Evolutionary conservation across 495 filamentous ascomycete species (phyloP).

Genomic region (Tetracladium marchalianum): DNA sequence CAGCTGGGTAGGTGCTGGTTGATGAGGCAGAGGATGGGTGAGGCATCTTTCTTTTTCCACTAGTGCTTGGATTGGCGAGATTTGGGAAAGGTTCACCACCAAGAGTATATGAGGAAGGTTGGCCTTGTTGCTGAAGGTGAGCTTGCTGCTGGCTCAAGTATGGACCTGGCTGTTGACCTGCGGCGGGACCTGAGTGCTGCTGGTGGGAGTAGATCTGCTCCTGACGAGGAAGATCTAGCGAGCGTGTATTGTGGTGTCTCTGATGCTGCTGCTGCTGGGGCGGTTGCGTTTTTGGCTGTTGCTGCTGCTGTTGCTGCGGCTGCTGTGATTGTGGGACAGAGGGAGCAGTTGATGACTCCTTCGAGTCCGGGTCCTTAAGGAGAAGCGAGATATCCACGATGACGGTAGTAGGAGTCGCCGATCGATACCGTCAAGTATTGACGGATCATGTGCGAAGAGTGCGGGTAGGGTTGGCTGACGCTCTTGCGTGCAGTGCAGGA

Average conservation of each 20-base stretch:
- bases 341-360: conserved; percentile 44
- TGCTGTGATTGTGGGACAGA: not conserved
- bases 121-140: conserved; percentile 18
- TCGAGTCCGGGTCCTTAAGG: conserved; percentile 70
- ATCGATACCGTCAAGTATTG: conserved; percentile 19
- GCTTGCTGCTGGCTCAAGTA: conserved; percentile 11
- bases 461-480: too few relatives aligned
- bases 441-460: conserved; percentile 21
- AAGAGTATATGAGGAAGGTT: conserved; percentile 12
- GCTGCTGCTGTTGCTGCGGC: too few relatives aligned
- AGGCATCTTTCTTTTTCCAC: conserved; percentile 20
- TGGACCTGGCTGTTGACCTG: not conserved
- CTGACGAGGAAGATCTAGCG: conserved; percentile 29
- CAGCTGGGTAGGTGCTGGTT: conserved; percentile 38
- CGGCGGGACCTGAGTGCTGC: not conserved
- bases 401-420: conserved; percentile 35
- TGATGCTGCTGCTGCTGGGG: conserved; percentile 19
- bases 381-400: conserved; percentile 86
- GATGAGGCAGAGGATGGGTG: too few relatives aligned
- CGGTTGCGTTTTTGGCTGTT: not conserved
- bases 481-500: too few relatives aligned
- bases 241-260: conserved; percentile 40
- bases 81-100: not conserved
- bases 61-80: not conserved
- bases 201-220: conserved; percentile 24